A percentile compares a stretch with the other conserved stretches of the same genome.
Evolutionary conservation across 345 rosid genomes (phyloP).

Genomic region (Heritiera littoralis): DNA sequence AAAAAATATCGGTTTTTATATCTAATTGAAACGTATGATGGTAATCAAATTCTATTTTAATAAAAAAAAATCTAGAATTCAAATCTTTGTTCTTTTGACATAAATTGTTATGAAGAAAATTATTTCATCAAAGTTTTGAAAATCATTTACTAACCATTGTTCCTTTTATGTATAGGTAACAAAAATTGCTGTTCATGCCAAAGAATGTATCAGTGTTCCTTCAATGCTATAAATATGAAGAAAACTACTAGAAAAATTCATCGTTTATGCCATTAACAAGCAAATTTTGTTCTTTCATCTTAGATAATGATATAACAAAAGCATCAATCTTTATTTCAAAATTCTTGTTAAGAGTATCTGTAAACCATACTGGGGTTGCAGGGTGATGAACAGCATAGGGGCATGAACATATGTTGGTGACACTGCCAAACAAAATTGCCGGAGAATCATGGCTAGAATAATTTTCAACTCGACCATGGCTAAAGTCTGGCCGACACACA

Average conservation of each 20-base stretch:
- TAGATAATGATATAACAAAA: not conserved
- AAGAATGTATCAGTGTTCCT: not conserved
- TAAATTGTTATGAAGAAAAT: not conserved
- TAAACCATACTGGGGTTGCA: slow-evolving; percentile 74
- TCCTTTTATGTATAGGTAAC: not conserved
- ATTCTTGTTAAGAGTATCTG: slow-evolving; percentile 57
- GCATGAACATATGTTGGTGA: slow-evolving; percentile 75
- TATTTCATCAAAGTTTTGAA: not conserved
- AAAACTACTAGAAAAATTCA: not conserved
- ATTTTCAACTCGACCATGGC: slow-evolving; percentile 57
- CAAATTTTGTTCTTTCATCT: not conserved
- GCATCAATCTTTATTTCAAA: not conserved
- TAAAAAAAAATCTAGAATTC: not conserved
- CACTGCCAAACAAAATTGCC: slow-evolving; percentile 42
- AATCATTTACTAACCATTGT: not conserved
- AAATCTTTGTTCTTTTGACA: not conserved
- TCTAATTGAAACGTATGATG: not conserved
- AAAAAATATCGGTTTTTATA: not conserved
- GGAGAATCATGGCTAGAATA: slow-evolving; percentile 55
- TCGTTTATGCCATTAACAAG: not conserved
- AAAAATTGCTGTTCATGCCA: not conserved
- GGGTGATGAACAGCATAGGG: slow-evolving; percentile 48
- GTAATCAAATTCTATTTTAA: not conserved
- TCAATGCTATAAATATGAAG: not conserved
- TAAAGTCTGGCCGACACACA: slow-evolving; percentile 60